phyloP scores from a whole-genome alignment of 2,329 filamentous ascomycete species.

The Didymosphaeria variabile region DNA sequence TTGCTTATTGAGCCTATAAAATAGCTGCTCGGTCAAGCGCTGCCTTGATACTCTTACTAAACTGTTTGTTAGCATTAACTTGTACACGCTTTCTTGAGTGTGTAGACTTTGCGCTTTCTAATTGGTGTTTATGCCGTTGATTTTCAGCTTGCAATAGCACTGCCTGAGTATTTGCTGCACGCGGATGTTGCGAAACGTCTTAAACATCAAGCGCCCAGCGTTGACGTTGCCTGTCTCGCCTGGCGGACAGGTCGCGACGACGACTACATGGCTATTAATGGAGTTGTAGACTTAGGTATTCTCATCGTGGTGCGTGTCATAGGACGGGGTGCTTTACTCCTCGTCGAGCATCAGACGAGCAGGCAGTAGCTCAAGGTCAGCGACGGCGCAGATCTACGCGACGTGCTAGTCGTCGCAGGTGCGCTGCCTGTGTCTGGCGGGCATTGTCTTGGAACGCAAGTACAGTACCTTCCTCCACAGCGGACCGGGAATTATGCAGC shows the following conservation, averaged over 20 bases:
- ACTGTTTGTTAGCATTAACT: too few relatives aligned
- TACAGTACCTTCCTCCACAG: conserved; percentile 10
- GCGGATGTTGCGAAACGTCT: conserved; percentile 16
- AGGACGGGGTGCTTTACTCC: conserved; percentile 2
- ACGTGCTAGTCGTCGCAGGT: not conserved
- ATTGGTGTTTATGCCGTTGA: too few relatives aligned
- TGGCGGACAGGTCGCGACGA: not conserved
- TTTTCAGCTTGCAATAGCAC: too few relatives aligned
- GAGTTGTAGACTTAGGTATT: not conserved
- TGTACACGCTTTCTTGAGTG: too few relatives aligned
- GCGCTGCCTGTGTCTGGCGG: too few relatives aligned
- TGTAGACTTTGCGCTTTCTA: too few relatives aligned
- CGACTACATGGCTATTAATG: too few relatives aligned
- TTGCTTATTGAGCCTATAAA: too few relatives aligned
- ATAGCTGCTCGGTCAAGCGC: too few relatives aligned
- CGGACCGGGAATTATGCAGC: conserved; percentile 4
- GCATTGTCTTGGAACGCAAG: too few relatives aligned
- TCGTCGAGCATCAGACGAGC: conserved; percentile 11
- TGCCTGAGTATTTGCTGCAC: too few relatives aligned
- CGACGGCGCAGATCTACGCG: conserved; percentile 6
- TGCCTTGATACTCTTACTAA: too few relatives aligned
- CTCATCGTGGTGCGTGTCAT: conserved; percentile 10
- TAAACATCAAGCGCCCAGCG: conserved; percentile 1
- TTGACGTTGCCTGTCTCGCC: conserved; percentile 2
- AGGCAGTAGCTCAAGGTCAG: conserved; percentile 13